A percentile compares a stretch with the other conserved stretches of the same genome.
These are phyloP conservation scores for Pythium periplocum DNA, from an alignment of 352 stramenopile genomes.

Conservation along the genomic window DNA sequence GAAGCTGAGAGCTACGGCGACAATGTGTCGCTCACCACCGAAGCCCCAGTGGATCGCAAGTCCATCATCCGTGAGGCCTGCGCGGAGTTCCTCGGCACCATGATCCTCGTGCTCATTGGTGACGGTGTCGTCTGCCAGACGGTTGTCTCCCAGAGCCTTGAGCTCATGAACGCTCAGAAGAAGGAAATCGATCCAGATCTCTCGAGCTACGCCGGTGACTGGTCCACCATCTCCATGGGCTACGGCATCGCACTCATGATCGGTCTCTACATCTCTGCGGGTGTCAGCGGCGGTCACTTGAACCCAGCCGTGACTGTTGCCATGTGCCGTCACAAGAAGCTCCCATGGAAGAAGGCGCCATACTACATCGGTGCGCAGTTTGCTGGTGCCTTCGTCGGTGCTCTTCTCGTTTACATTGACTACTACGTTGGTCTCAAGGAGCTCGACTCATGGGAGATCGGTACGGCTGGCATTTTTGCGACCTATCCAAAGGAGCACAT, in stretches of 20 bases:
- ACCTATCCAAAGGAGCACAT: conserved; percentile 71
- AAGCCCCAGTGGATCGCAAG: conserved; percentile 30
- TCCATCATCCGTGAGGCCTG: conserved; percentile 19
- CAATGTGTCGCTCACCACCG: not conserved
- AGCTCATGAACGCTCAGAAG: conserved; percentile 42
- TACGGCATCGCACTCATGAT: conserved; percentile 73
- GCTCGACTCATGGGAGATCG: conserved; percentile 54
- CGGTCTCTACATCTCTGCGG: conserved; percentile 57
- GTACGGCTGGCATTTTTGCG: conserved; percentile 64
- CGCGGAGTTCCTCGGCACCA: conserved; percentile 27
- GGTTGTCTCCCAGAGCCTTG: conserved; percentile 55
- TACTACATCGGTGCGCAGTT: conserved; percentile 67
- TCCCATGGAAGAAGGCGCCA: conserved; percentile 58
- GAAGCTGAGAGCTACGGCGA: too few relatives aligned
- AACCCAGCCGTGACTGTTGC: conserved; percentile 66
- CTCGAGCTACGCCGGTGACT: conserved; percentile 57
- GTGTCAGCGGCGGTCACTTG: conserved; percentile 61
- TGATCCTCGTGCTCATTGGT: conserved; percentile 26
- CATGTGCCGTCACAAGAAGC: conserved; percentile 56
- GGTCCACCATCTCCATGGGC: conserved; percentile 62
- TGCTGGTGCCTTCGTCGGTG: conserved; percentile 54
- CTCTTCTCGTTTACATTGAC: conserved; percentile 53
- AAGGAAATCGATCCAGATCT: conserved; percentile 38
- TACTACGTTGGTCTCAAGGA: conserved; percentile 55
- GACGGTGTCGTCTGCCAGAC: conserved; percentile 40